Conservation (phyloP, 164 flowering plant genomes). For the Brasenia schreberi region DNA sequence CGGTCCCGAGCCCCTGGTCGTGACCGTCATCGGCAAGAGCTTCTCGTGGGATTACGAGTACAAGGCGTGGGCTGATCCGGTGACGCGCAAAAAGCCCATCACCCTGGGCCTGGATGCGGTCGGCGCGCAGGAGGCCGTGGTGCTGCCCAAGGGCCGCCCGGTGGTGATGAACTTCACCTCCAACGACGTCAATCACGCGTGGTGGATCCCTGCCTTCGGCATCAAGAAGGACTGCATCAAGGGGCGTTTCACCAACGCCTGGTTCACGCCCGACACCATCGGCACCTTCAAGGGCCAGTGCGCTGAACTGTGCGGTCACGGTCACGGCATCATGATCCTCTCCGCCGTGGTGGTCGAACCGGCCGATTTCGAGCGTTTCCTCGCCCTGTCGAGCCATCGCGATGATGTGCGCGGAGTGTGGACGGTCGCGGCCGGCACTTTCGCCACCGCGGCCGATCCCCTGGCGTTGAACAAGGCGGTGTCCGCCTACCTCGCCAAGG, state of each 20-base stretch:
- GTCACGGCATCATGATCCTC: background rate
- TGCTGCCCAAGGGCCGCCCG: background rate
- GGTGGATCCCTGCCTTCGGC: background rate
- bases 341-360: background rate
- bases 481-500: background rate
- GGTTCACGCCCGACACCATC: background rate
- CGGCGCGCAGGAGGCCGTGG: background rate
- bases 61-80: background rate
- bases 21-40: no score
- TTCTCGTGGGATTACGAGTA: no score
- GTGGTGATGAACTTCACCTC: background rate
- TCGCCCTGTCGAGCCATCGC: background rate
- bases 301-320: background rate
- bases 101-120: background rate
- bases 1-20: no score
- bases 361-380: background rate
- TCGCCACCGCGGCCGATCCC: background rate
- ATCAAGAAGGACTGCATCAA: background rate
- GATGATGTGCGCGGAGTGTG: background rate
- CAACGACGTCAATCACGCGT: background rate
- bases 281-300: background rate
- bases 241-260: background rate
- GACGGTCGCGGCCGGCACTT: background rate
- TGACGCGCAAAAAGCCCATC: background rate
- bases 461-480: background rate